Evolutionary conservation across 352 stramenopile species (phyloP).

Genomic region (Aphanomyces invadans): DNA sequence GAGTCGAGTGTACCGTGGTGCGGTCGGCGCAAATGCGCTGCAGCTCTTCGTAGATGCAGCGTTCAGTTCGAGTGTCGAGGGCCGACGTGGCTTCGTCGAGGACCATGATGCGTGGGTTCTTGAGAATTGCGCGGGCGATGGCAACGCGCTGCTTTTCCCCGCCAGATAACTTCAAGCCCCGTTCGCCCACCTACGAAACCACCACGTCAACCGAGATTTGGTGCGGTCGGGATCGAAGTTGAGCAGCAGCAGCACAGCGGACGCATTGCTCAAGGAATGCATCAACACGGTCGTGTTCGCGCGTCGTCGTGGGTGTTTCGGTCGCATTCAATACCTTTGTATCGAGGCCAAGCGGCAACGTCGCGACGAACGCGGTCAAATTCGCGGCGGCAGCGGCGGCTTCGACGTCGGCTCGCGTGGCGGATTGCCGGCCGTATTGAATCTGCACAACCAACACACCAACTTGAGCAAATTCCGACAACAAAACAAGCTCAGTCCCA

Average conservation of each 20-base stretch:
- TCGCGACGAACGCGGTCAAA: slow-evolving; percentile 91
- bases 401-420: slow-evolving; percentile 86
- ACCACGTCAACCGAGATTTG: no score
- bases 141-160: slow-evolving; percentile 79
- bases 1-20: slow-evolving; percentile 9
- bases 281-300: no score
- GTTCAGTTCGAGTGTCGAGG: slow-evolving; percentile 66
- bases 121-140: slow-evolving; percentile 69
- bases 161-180: slow-evolving; percentile 67
- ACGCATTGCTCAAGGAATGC: no score
- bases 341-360: slow-evolving; percentile 86
- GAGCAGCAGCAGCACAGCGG: no score
- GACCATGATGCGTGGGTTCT: slow-evolving; percentile 67
- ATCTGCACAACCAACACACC: slow-evolving; percentile 56
- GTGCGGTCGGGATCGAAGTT: no score
- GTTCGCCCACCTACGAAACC: slow-evolving; percentile 60
- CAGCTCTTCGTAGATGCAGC: slow-evolving; percentile 56
- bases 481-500: no score
- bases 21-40: slow-evolving; percentile 20
- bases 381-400: slow-evolving; percentile 87
- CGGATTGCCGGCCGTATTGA: slow-evolving; percentile 81
- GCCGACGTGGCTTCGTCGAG: slow-evolving; percentile 75
- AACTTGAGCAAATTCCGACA: no score
- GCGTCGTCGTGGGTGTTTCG: no score
- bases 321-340: slow-evolving; percentile 45